phyloP scores from a whole-genome alignment of 148 eudicot species.

The Camellia japonica region DNA sequence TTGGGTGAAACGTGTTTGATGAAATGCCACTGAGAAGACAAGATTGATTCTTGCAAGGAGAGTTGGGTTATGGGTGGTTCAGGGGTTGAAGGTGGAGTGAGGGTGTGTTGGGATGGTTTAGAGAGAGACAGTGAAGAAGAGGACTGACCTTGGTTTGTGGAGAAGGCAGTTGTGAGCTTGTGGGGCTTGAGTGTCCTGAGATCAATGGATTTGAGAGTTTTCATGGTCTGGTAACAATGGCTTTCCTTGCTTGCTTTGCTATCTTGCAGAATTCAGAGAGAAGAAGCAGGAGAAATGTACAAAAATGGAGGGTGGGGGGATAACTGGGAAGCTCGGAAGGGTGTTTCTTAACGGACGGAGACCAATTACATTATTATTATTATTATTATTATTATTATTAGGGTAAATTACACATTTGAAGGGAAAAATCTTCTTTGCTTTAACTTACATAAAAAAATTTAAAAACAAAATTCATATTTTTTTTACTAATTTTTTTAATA shows the following conservation, averaged over 20 bases:
- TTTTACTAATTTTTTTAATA: too few relatives aligned
- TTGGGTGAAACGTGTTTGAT: constrained; percentile 46
- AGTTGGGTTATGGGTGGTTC: constrained; percentile 16
- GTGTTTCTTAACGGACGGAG: too few relatives aligned
- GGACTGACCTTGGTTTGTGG: constrained; percentile 10
- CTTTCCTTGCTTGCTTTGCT: neutral
- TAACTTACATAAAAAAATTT: too few relatives aligned
- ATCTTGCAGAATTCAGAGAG: neutral
- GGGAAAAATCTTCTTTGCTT: too few relatives aligned
- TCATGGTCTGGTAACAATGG: constrained; percentile 20
- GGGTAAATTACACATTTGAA: too few relatives aligned
- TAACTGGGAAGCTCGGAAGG: too few relatives aligned
- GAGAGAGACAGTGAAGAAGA: constrained; percentile 17
- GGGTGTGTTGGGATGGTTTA: constrained; percentile 1
- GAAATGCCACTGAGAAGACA: constrained; percentile 61
- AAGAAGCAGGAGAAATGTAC: neutral
- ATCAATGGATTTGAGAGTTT: constrained; percentile 14
- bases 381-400: too few relatives aligned
- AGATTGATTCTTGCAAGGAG: constrained; percentile 26
- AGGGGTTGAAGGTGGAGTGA: constrained; percentile 8
- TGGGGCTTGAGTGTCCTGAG: constrained; percentile 10
- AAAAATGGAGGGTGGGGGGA: too few relatives aligned
- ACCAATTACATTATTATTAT: too few relatives aligned
- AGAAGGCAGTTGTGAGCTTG: constrained; percentile 6
- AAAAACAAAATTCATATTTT: too few relatives aligned